These are phyloP conservation scores for Yarrowia sp. DNA, from an alignment of 805 yeast genomes.

Conservation along the genomic window DNA sequence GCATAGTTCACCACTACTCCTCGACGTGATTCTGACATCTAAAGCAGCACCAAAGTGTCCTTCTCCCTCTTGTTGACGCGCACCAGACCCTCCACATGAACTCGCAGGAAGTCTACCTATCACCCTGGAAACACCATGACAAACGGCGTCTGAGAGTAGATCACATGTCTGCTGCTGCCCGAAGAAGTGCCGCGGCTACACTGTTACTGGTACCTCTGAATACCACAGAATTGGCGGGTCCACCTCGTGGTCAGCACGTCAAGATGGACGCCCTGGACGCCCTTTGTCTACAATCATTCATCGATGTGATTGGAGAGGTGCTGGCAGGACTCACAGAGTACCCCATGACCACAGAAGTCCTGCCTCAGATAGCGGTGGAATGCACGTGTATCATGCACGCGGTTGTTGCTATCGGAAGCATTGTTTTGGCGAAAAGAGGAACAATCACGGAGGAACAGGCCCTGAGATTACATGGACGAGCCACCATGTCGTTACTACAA, in stretches of 20 bases:
- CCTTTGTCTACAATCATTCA: conserved; percentile 2
- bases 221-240: conserved; percentile 12
- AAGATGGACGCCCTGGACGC: conserved; percentile 11
- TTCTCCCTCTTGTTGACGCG: not conserved
- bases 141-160: not conserved
- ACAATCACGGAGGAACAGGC: conserved; percentile 13
- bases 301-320: conserved; percentile 9
- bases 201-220: not conserved
- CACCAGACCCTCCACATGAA: not conserved
- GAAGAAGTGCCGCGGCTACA: not conserved
- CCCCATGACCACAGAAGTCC: conserved; percentile 18
- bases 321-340: conserved; percentile 3
- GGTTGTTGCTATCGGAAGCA: conserved; percentile 5
- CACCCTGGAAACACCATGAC: conserved; percentile 3
- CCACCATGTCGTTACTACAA: conserved; percentile 13
- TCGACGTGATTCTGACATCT: too few species aligned
- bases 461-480: conserved; percentile 7
- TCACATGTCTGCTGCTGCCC: not conserved
- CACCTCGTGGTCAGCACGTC: not conserved
- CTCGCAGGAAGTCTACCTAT: not conserved
- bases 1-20: too few species aligned
- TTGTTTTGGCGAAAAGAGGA: conserved; percentile 11
- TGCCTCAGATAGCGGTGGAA: conserved; percentile 4
- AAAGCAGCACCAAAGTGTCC: too few species aligned
- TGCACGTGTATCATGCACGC: conserved; percentile 24